Evolutionary conservation across 805 yeast genomes (phyloP).

Genomic region (Yamadazyma paraphyllophila): DNA sequence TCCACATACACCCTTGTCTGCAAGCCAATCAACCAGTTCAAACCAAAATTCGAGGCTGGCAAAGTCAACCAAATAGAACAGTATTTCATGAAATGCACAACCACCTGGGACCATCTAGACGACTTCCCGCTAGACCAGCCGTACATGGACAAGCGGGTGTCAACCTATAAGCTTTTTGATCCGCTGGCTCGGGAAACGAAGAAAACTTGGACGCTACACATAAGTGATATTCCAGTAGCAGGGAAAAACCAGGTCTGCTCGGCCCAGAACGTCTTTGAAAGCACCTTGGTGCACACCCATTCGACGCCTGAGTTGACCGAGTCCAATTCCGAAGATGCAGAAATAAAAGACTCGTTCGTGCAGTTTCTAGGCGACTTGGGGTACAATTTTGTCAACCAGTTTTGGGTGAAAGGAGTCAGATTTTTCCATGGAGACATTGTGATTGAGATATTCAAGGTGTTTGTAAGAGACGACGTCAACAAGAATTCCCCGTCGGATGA

Average conservation of each 20-base stretch:
- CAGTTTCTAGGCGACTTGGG: conserved; percentile 62
- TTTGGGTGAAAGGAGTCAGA: conserved; percentile 58
- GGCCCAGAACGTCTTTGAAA: conserved; percentile 62
- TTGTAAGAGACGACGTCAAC: conserved; percentile 29
- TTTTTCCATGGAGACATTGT: conserved; percentile 61
- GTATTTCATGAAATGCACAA: conserved; percentile 48
- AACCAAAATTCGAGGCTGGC: conserved; percentile 54
- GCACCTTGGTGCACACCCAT: conserved; percentile 52
- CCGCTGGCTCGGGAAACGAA: conserved; percentile 7
- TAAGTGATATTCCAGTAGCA: conserved; percentile 73
- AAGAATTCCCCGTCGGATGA: conserved; percentile 20
- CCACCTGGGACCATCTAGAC: conserved; percentile 42
- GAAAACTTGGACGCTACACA: conserved; percentile 59
- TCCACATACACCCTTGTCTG: conserved; percentile 49
- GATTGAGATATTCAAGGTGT: conserved; percentile 55
- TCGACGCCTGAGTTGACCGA: conserved; percentile 18
- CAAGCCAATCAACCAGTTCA: conserved; percentile 50
- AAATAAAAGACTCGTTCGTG: conserved; percentile 35
- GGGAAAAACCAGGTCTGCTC: conserved; percentile 64
- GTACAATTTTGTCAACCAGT: conserved; percentile 61
- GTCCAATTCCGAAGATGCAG: conserved; percentile 12
- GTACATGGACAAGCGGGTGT: conserved; percentile 19
- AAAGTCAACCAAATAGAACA: conserved; percentile 58
- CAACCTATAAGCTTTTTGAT: conserved; percentile 31
- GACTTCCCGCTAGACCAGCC: conserved; percentile 27